Base-by-base conservation (phyloP, 768 basidiomycete genomes). In the Trametes punicea region DNA sequence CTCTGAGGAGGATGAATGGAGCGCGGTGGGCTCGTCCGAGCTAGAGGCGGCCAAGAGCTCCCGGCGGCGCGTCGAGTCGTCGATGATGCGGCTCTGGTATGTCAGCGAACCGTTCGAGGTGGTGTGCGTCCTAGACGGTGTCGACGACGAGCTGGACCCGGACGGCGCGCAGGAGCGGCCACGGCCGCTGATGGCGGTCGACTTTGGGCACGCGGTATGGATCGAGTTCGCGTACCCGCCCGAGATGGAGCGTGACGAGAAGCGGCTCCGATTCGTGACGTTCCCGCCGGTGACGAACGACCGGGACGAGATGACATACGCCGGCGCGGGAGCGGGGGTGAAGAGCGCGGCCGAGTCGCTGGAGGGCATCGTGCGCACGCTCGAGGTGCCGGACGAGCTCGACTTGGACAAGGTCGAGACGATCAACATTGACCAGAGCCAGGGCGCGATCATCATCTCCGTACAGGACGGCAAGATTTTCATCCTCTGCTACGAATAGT, bases 141-240 rank as follows among this genome's bases (percentile, higher is more conserved):
- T 53, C 57, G 71, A 70, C 11, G 64, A 68, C 11, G 78, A 77
- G 8, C 73, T 74, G 15, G 70, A 71, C 25, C 75, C 71, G 1
- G 75, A 71, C 1, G 44, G 45, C 10, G 55, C 34, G 51, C 47
- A 61, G 25, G 82, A 81, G 27, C 75, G 83, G 4, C 83, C 83
- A 18, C 75, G 87, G 2, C 87, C 87, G 21, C 75, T 89, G 13
- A 82, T 89, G n/a, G 87, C 87, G 0, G 86, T 93, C 6, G 84
- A 94, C 66, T 95, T 94, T 72, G 89, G 90, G 38, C 90, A 93
- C 64, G 88, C 92, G 16, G 86, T 90, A 31, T 88, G 90, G 81
- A 82, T 94, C 44, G 87, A 89, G 64, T 82, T 83, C 63, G 65
- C 61, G 60, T 74, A 70, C 62, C 71, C 59, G 31, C 55, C 49